Percentiles rank a stretch among this genome's conserved stretches.
phyloP scores from a whole-genome alignment of 371 early-diverging fungal genomes.

The Nematocida minor region DNA sequence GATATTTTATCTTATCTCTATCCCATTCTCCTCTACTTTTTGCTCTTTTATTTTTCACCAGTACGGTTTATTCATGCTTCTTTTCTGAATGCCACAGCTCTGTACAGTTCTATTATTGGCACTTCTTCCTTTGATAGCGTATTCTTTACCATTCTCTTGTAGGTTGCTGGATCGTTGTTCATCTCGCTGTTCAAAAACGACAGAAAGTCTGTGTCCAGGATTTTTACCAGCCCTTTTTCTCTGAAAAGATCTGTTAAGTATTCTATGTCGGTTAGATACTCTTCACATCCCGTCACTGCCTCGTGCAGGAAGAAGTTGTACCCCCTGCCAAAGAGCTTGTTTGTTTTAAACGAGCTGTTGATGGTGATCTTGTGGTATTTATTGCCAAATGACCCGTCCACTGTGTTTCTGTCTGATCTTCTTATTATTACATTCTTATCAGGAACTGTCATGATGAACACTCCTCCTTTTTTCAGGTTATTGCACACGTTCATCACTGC shows the following conservation, averaged over 20 bases:
- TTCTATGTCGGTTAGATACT: constrained; percentile 71
- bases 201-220: constrained; percentile 54
- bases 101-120: constrained; percentile 61
- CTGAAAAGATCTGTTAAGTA: constrained; percentile 28
- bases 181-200: constrained; percentile 49
- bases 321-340: constrained; percentile 71
- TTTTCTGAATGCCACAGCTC: constrained; percentile 56
- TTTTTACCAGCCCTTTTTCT: constrained; percentile 27
- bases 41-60: background rate
- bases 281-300: constrained; percentile 90
- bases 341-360: background rate
- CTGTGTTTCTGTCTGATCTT: constrained; percentile 65
- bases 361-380: constrained; percentile 10
- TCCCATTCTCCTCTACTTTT: background rate
- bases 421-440: constrained; percentile 75
- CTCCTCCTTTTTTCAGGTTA: constrained; percentile 73
- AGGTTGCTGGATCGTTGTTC: constrained; percentile 30
- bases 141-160: constrained; percentile 42
- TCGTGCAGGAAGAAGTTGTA: constrained; percentile 87
- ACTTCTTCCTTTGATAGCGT: constrained; percentile 51
- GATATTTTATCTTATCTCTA: too few relatives aligned
- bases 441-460: constrained; percentile 85
- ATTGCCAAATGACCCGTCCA: constrained; percentile 26
- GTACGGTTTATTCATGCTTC: constrained; percentile 18
- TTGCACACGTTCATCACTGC: constrained; percentile 75